Base-by-base conservation (phyloP, 371 early-diverging fungal genomes). In the Massospora cicadina region DNA sequence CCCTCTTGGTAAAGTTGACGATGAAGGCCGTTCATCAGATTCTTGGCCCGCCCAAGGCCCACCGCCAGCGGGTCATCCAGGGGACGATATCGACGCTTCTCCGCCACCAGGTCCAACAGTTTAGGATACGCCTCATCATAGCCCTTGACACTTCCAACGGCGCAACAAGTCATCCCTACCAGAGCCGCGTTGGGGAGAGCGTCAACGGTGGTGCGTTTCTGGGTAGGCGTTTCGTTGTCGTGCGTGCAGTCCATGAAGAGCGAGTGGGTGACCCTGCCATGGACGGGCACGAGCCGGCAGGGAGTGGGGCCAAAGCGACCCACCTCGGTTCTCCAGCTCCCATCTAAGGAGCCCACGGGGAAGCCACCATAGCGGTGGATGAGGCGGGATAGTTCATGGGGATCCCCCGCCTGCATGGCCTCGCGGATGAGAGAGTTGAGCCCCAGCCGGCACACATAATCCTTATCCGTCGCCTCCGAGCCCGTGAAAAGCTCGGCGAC, bases 241-340 rank as follows among this genome's bases (percentile, higher is more conserved):
- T 98, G 98, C 5, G 98, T 96, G 76, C 93, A 93, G 70, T 98
- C 98, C 87, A 95, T 93, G 71, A 95, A 93, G 13, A 98, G 77
- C 0, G 93, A 94, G 67, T 96, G 94, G 3, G 97, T 94, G 23
- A 75, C 70, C 0, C 80, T 76, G 26, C 74, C 71, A 25, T 31
- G 27, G 17, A 77, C 31, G 17, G 75, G 75, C 0, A 70, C 69
- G 29, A 76, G 55, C 28, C 59, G 53, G 64, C 74, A 70, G 26
- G 70, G 67, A 1, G 64, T 58, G 55, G n/a, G 3, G 5, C 31
- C 3, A 2, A 64, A 63, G 25, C 43, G 60, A 2, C 69, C 71
- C 60, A 71, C 66, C 0, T 65, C 65, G 54, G 55, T 2, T 30
- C 43, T 17, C 53, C 82, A 79, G 56, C 78, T 81, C 27, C 77